Evolutionary conservation across 2,329 filamentous ascomycete species (phyloP), one percentile per base, ranked within the genome.

Genomic region (Paecilomyces formosus): DNA sequence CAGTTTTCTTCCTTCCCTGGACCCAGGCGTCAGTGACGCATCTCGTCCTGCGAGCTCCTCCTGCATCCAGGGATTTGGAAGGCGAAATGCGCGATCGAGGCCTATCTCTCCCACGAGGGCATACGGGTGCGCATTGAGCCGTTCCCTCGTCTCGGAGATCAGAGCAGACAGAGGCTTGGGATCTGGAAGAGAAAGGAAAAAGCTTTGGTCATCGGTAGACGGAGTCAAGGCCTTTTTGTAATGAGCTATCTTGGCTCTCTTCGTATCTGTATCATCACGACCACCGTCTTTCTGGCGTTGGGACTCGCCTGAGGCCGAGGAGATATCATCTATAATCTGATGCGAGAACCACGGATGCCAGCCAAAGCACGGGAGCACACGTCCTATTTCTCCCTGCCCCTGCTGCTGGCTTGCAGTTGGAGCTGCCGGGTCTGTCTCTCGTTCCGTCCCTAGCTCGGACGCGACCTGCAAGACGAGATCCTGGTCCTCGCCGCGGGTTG

Each of bases 281-380:
- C 24, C 28, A 18, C 18, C 39, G n/a, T 21, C 15, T 45, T 18
- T 18, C 15, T n/a, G 39, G 15, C 8, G 18, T n/a, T 45, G 35
- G n/a, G 12, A 15, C n/a, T 39, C 35, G n/a, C 31, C 33, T 5
- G 39, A 52, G 26, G 49, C 2, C 15, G 58, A 51, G n/a, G 21
- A 28, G 12, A 57, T 61, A 56, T 83, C 76, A 62, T 79, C 74
- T 63, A 80, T 78, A 66, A 87, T 80, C 60, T 85, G 82, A 66
- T 88, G 80, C 0, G 85, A 83, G 67, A 87, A 87, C 85, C 85
- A 88, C 0, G 85, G 85, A 70, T 88, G 85, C 85, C 85, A 88
- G 39, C 85, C 85, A 67, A 87, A 88, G 55, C 82, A 83, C 0
- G 85, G 85, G 0, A 87, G 65, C 26, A 87, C 72, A 58, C 77